Evolutionary conservation across 305 asterid species (phyloP).

Genomic region (Caryopteris hybrid): DNA sequence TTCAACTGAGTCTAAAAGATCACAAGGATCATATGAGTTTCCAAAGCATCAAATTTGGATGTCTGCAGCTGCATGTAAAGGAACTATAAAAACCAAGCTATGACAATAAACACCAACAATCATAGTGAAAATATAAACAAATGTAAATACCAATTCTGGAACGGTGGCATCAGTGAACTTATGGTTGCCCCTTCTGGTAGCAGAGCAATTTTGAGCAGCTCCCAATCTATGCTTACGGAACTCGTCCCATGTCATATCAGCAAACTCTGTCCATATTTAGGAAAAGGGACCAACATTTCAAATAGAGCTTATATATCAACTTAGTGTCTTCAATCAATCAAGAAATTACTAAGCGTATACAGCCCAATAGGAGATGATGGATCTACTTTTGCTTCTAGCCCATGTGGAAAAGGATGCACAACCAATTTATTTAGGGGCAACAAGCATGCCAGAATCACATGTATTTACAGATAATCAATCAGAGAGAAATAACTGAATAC

Average conservation of each 20-base stretch:
- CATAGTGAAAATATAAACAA: neutral
- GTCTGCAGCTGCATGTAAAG: neutral
- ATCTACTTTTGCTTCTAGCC: neutral
- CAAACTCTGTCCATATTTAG: constrained; percentile 65
- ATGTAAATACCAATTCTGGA: constrained; percentile 59
- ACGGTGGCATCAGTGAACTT: constrained; percentile 52
- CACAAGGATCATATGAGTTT: constrained; percentile 27
- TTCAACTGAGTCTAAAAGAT: neutral
- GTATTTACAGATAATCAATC: neutral
- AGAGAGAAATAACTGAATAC: neutral
- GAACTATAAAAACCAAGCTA: neutral
- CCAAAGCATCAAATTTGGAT: neutral
- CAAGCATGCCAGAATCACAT: neutral
- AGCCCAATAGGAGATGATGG: neutral
- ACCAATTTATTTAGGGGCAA: neutral
- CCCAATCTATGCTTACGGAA: constrained; percentile 69
- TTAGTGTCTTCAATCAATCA: neutral
- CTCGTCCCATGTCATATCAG: constrained; percentile 97
- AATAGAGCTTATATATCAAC: neutral
- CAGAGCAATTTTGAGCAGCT: constrained; percentile 98
- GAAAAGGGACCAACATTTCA: constrained; percentile 15
- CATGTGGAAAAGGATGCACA: neutral
- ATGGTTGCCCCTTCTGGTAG: constrained; percentile 78
- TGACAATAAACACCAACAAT: neutral
- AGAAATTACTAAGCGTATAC: neutral